Conservation (phyloP, 257 asterid genomes). For the Capsicum pubescens region DNA sequence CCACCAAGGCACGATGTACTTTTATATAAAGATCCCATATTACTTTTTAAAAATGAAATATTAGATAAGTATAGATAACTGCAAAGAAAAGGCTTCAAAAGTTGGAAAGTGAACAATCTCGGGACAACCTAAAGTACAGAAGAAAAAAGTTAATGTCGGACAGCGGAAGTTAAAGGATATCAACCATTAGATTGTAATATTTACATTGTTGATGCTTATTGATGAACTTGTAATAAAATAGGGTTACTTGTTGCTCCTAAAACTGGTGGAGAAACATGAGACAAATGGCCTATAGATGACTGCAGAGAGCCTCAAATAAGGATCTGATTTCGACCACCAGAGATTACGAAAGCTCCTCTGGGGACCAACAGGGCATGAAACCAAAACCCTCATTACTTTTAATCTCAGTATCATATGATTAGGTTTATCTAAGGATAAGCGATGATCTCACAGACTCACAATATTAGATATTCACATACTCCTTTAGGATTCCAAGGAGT, state of each 20-base stretch:
- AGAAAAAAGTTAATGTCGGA: neutral
- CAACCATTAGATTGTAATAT: neutral
- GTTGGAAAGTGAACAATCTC: neutral
- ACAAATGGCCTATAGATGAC: neutral
- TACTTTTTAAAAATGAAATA: neutral
- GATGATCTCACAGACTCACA: neutral
- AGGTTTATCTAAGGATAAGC: neutral
- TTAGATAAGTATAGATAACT: neutral
- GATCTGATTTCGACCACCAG: neutral
- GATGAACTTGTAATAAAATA: neutral
- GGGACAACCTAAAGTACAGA: neutral
- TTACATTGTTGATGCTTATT: neutral
- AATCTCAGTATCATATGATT: neutral
- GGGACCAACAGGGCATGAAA: neutral
- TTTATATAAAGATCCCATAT: too few species aligned
- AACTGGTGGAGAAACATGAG: neutral
- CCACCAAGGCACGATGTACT: too few species aligned
- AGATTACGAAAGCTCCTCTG: neutral
- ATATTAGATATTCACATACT: neutral
- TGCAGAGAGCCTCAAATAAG: neutral
- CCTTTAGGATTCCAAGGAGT: neutral
- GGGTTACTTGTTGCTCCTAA: neutral
- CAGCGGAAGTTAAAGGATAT: neutral
- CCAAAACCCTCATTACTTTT: neutral
- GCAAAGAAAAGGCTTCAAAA: neutral